Conservation (phyloP, 495 filamentous ascomycete species). For the Podospora tetraspora region DNA sequence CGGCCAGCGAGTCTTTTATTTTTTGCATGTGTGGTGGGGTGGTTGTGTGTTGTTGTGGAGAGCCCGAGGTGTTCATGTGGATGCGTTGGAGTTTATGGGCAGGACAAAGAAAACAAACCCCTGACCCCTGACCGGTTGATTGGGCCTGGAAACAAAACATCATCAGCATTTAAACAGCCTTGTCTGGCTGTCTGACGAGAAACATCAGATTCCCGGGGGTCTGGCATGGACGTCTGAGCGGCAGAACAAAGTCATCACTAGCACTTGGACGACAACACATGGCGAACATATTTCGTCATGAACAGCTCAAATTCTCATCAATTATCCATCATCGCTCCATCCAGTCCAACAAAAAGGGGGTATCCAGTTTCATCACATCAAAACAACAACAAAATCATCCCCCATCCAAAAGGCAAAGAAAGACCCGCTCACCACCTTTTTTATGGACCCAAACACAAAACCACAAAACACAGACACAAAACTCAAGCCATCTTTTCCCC, state of each 20-base stretch:
- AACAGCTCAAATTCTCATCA: not conserved
- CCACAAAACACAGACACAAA: not conserved
- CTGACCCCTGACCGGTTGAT: not conserved
- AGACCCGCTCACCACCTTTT: not conserved
- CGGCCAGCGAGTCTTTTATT: not conserved
- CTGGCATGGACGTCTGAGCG: not conserved
- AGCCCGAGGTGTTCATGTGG: not conserved
- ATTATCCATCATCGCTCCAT: not conserved
- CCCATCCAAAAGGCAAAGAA: not conserved
- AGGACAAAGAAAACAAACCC: not conserved
- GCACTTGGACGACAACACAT: not conserved
- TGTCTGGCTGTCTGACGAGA: not conserved
- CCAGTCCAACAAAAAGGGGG: not conserved
- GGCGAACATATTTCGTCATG: not conserved
- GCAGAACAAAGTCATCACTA: not conserved
- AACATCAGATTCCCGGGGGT: not conserved
- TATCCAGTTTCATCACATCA: not conserved
- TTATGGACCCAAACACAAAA: not conserved
- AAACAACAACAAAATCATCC: not conserved
- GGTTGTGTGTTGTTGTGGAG: not conserved
- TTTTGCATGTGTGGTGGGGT: not conserved
- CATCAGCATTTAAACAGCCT: too few species aligned
- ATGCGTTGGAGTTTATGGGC: not conserved
- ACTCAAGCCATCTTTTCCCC: constrained; percentile 3
- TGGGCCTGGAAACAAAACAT: not conserved